These are phyloP conservation scores for Erythrophleum fordii DNA, from an alignment of 306 rosid species.

Conservation along the genomic window DNA sequence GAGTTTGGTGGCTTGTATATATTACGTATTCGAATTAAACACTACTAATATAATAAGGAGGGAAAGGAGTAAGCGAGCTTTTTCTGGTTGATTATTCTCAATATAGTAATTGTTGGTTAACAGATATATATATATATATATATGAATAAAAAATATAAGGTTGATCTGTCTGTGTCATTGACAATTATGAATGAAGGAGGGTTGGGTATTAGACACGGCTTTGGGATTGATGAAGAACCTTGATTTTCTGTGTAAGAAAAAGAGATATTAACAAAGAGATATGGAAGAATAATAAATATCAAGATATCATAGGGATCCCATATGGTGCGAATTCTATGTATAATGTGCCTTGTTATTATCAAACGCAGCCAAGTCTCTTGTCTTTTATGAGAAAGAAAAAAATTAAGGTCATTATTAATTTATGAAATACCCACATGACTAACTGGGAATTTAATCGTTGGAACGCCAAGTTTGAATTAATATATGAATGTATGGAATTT, in stretches of 20 bases:
- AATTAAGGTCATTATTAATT: background rate
- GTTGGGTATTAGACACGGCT: constrained; percentile 22
- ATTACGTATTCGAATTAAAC: background rate
- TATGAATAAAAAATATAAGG: background rate
- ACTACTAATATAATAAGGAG: background rate
- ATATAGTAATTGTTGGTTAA: background rate
- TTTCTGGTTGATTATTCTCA: background rate
- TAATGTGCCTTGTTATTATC: constrained; percentile 14
- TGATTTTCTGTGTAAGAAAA: constrained; percentile 19
- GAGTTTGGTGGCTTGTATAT: background rate
- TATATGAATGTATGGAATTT: background rate
- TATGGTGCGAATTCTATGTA: background rate
- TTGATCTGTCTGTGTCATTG: constrained; percentile 5
- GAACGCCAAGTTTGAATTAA: background rate
- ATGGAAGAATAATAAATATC: background rate
- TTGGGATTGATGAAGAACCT: constrained; percentile 23
- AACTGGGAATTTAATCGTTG: background rate
- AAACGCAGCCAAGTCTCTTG: constrained; percentile 17
- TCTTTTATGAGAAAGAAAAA: constrained; percentile 26
- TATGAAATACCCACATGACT: constrained; percentile 9
- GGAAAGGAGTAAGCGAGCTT: background rate
- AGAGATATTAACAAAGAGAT: background rate
- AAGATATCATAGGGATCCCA: background rate
- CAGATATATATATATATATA: background rate
- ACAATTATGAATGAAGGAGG: background rate